Percentiles rank a stretch among this genome's conserved stretches.
These are phyloP conservation scores for Dactylellina drechsleri DNA, from an alignment of 2,329 filamentous ascomycete genomes.

Conservation along the genomic window DNA sequence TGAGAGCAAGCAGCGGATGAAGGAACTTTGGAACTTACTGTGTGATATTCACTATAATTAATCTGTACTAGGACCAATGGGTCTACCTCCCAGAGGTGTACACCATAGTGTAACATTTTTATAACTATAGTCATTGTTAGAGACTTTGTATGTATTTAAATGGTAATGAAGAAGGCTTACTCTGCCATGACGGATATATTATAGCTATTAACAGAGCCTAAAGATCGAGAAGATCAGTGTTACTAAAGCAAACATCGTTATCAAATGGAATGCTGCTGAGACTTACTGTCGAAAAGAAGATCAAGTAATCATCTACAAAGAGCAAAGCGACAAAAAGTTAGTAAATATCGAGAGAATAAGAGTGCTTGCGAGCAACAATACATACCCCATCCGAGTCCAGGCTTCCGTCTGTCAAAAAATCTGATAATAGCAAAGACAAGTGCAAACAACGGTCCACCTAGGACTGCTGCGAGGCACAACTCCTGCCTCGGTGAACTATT, in stretches of 20 bases:
- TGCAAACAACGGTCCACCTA: slow-evolving; percentile 43
- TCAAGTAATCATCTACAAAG: slow-evolving; percentile 43
- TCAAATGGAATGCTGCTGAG: neutral
- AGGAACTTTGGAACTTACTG: slow-evolving; percentile 16
- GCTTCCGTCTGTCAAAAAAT: slow-evolving; percentile 38
- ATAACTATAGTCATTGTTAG: slow-evolving; percentile 40
- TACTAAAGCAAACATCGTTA: neutral
- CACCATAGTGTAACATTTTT: slow-evolving; percentile 52
- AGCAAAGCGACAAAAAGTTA: slow-evolving; percentile 4
- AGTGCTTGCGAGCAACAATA: slow-evolving; percentile 6
- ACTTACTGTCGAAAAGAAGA: slow-evolving; percentile 37
- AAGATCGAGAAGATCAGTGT: too few species aligned
- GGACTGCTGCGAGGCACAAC: slow-evolving; percentile 44
- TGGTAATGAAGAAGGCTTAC: slow-evolving; percentile 19
- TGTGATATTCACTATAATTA: slow-evolving; percentile 47
- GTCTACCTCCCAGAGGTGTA: slow-evolving; percentile 53
- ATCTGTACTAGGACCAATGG: slow-evolving; percentile 38
- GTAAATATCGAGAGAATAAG: neutral
- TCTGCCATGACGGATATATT: slow-evolving; percentile 52
- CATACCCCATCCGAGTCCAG: slow-evolving; percentile 48
- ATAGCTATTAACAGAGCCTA: slow-evolving; percentile 45
- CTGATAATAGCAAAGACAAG: slow-evolving; percentile 50
- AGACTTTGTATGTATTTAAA: neutral
- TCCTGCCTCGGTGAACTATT: slow-evolving; percentile 43
- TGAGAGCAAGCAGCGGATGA: neutral